Evolutionary conservation across 768 basidiomycete genomes (phyloP), one percentile per base, ranked within the genome.

Genomic region (Paxillus ammoniavirescens): DNA sequence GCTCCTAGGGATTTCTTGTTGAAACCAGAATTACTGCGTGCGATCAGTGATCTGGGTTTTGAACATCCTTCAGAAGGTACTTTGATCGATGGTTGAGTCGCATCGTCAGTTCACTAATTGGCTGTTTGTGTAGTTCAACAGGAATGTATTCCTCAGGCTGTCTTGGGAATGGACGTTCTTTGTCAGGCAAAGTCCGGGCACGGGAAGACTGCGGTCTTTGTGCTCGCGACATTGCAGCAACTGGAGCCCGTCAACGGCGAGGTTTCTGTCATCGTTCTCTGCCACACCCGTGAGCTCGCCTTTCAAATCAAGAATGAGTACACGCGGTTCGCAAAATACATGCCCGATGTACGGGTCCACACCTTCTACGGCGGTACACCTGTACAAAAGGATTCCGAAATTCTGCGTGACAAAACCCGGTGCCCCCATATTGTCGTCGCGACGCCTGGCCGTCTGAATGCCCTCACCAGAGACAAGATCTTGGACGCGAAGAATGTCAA

Each of bases 271-370:
- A 81, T 99, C 66, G 95, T 99, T 64, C 84, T 99, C 55, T 99
- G 97, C 75, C 97, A 99, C 78, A 99, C 97, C 28, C 92, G 97
- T 64, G 97, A 99, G 79, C 82, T 99, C 55, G 97, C 97, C 48
- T 99, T 93, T 79, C 97, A 99, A 78, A 99, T 99, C 75, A 94
- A 96, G 82, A 99, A 99, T 77, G 97, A 99, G 77, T 99, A 98
- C 78, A 85, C 89, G 51, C 93, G 97, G 49, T 99, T 99, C 75
- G 91, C 92, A 64, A 98, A 98, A 82, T 99, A 98, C 78, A 98
- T 98, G 96, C 95, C 97, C 35, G 92, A 95, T 63, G 93, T 98
- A 64, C 91, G 95, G 59, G 94, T 98, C 66, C 86, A 85, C 74
- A 98, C 97, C 54, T 98, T 98, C 78, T 99, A 93, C 71, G 97